A percentile compares a stretch with the other conserved stretches of the same genome.
Evolutionary conservation across 225 moss, liverwort and hornwort species (phyloP).

Genomic region (Pseudoscleropodium purum): DNA sequence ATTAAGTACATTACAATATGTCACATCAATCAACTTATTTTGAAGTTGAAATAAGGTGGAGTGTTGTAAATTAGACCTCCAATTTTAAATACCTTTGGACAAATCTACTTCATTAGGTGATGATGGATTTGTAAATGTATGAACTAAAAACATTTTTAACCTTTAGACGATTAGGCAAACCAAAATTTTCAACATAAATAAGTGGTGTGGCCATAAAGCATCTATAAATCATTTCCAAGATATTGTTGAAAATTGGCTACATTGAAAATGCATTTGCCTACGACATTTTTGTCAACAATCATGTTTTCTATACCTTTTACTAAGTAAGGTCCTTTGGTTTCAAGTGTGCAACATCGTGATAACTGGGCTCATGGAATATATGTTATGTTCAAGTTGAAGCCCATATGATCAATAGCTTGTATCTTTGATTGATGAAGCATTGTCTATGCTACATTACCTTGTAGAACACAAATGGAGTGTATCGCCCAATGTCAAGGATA

Average conservation of each 20-base stretch:
- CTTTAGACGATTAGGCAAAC: background rate
- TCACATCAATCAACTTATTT: background rate
- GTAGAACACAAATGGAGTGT: background rate
- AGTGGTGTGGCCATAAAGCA: fast-evolving
- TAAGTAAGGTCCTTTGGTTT: no score
- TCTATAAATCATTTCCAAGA: background rate
- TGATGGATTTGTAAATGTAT: background rate
- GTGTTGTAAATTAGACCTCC: background rate
- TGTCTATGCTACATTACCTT: background rate
- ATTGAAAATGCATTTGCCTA: background rate
- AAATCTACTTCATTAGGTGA: background rate
- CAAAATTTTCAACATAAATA: background rate
- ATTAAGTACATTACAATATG: background rate
- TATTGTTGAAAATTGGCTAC: background rate
- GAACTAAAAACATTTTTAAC: background rate
- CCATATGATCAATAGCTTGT: fast-evolving
- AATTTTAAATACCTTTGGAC: background rate
- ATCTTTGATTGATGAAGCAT: background rate
- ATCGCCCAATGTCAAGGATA: background rate
- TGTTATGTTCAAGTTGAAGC: background rate
- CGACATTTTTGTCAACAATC: no score
- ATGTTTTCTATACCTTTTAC: no score
- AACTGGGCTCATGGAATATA: background rate
- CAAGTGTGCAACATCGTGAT: background rate
- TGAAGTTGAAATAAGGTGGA: background rate